Evolutionary conservation across 441 rosid genomes (phyloP).

Genomic region (Brassica hybrid): DNA sequence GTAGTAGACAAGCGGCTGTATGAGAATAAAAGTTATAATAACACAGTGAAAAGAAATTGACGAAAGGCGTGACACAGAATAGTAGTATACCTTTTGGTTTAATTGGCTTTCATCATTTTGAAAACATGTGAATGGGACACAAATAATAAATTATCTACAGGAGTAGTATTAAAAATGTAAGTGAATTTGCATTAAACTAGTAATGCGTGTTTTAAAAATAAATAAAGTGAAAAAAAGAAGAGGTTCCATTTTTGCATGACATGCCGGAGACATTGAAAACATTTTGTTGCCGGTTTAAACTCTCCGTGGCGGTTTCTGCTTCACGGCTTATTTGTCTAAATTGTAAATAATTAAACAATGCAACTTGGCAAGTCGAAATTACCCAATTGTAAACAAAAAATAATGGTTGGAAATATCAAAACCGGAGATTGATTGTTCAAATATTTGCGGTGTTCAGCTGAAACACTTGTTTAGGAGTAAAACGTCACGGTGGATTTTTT

Average conservation of each 20-base stretch:
- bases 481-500: neutral
- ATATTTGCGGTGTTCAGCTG: neutral
- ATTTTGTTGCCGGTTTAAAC: neutral
- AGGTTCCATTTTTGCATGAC: neutral
- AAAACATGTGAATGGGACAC: neutral
- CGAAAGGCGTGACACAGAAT: too few relatives aligned
- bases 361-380: neutral
- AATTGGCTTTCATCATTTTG: neutral
- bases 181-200: neutral
- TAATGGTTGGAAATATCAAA: neutral
- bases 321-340: neutral
- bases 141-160: too few relatives aligned
- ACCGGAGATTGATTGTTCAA: neutral
- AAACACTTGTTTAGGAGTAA: slow-evolving; percentile 9
- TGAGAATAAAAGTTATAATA: too few relatives aligned
- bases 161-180: neutral
- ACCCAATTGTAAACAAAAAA: neutral
- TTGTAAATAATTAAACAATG: neutral
- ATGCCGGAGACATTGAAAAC: neutral
- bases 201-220: neutral
- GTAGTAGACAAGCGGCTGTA: too few relatives aligned
- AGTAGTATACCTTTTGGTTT: neutral
- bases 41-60: too few relatives aligned
- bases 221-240: neutral
- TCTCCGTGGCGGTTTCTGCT: neutral